phyloP scores from a whole-genome alignment of 208 protist species.

The Acanthamoeba healyi region DNA sequence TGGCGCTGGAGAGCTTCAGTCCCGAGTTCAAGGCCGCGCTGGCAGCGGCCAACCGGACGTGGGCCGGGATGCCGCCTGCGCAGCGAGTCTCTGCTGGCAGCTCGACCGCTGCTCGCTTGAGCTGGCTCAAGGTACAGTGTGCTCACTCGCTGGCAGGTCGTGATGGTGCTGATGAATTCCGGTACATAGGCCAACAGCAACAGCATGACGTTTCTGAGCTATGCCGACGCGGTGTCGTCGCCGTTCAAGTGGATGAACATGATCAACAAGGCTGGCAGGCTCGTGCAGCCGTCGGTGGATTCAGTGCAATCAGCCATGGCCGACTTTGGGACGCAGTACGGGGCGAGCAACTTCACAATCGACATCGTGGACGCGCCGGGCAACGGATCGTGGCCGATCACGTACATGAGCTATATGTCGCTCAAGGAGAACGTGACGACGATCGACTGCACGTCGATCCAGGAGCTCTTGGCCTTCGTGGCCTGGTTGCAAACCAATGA shows the following conservation, averaged over 20 bases:
- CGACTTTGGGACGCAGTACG: not conserved
- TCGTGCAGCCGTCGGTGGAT: not conserved
- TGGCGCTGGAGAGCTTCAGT: slow-evolving; percentile 42
- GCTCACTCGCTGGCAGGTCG: not conserved
- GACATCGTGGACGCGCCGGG: slow-evolving; percentile 8
- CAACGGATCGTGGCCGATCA: not conserved
- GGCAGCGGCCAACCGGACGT: not conserved
- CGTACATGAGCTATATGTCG: not conserved
- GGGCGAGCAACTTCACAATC: slow-evolving; percentile 5
- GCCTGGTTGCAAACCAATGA: slow-evolving; percentile 37
- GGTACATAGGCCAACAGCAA: not conserved
- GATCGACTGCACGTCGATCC: not conserved
- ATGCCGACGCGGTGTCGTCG: not conserved
- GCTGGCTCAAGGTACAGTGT: not conserved
- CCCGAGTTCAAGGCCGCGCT: slow-evolving; percentile 23
- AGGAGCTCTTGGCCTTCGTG: slow-evolving; percentile 10
- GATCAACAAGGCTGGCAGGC: slow-evolving; percentile 46
- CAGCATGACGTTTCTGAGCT: slow-evolving; percentile 26
- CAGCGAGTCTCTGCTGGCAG: not conserved
- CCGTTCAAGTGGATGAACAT: slow-evolving; percentile 29
- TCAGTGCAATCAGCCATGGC: not conserved
- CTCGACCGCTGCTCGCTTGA: not conserved
- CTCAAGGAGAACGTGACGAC: not conserved
- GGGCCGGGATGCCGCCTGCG: slow-evolving; percentile 10
- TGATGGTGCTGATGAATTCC: not conserved